Evolutionary conservation across 768 basidiomycete species (phyloP), one percentile per base, ranked within the genome.

Genomic region (Cytidiella melzeri): DNA sequence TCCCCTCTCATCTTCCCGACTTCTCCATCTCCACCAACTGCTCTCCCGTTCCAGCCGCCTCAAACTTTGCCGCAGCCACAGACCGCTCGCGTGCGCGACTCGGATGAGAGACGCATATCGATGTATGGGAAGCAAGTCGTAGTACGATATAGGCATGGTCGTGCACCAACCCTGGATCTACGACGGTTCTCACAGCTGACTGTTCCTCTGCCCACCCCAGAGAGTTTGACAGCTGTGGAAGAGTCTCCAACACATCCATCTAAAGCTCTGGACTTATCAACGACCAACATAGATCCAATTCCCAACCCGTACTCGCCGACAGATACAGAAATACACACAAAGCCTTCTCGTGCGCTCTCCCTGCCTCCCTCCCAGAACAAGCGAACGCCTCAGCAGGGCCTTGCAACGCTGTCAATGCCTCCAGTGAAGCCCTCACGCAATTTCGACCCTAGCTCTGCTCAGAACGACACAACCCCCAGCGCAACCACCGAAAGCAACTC

Each of bases 111-210:
- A n/a, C n/a, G 15, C 15, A 34, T 34, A 15, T 34, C 30, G 9
- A 34, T 34, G 30, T 34, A 34, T 34, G 30, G 30, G 30, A 34
- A 38, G 28, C 51, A 43, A 18, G 43, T 52, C 12, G 37, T 50
- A 18, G 40, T 53, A 13, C 55, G 43, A 36, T 47, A 48, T 21
- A 25, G 51, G 4, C 46, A 43, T 28, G 44, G 45, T 43, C 51
- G 51, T 20, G 51, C 55, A 1, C 51, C 55, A 2, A 53, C 51
- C 13, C 34, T 55, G 24, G 47, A 50, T 18, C 38, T 50, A 28
- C 19, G 50, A 36, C 50, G 53, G 6, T 42, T 51, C 27, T 54
- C 56, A 24, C 45, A 49, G 43, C 47, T 55, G 21, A 39, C 20
- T 7, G 30, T 34, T 15, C 30, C 30, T 13, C 20, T 55, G 5